These are phyloP conservation scores for Coemansia sp. DNA, from an alignment of 371 early-diverging fungal species.

Conservation along the genomic window DNA sequence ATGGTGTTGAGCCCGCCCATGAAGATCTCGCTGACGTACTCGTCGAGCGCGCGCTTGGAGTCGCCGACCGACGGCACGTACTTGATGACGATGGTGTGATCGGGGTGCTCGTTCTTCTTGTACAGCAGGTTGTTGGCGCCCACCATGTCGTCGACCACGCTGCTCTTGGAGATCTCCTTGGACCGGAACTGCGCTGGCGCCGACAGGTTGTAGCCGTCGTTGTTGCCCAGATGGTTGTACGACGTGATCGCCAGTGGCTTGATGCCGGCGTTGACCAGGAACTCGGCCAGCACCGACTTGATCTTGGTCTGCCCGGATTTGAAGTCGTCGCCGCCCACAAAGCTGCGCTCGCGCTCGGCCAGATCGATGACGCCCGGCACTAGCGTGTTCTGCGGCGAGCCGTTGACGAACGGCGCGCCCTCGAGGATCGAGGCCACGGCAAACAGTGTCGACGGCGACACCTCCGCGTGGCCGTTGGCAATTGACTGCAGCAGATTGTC, in stretches of 20 bases:
- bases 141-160: slow-evolving; percentile 98
- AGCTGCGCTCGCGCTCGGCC: slow-evolving; percentile 82
- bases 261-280: slow-evolving; percentile 96
- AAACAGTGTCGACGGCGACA: slow-evolving; percentile 96
- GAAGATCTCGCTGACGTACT: slow-evolving; percentile 96
- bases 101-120: slow-evolving; percentile 86
- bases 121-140: slow-evolving; percentile 89
- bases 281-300: slow-evolving; percentile 97
- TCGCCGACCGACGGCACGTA: slow-evolving; percentile 96
- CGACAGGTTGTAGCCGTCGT: slow-evolving; percentile 96
- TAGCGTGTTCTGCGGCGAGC: slow-evolving; percentile 98
- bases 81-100: slow-evolving; percentile 96
- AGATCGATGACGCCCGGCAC: slow-evolving; percentile 90
- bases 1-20: slow-evolving; percentile 97
- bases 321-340: slow-evolving; percentile 98
- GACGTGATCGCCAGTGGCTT: slow-evolving; percentile 95
- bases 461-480: slow-evolving; percentile 74
- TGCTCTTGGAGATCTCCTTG: slow-evolving; percentile 97
- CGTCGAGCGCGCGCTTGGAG: slow-evolving; percentile 96
- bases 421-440: slow-evolving; percentile 95
- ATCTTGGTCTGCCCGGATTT: slow-evolving; percentile 98
- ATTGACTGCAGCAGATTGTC: slow-evolving; percentile 86
- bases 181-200: slow-evolving; percentile 96
- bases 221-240: slow-evolving; percentile 99
- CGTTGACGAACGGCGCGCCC: slow-evolving; percentile 94